A percentile compares a stretch with the other conserved stretches of the same genome.
Conservation (phyloP, 2,329 filamentous ascomycete genomes). For the Dothistroma pini region DNA sequence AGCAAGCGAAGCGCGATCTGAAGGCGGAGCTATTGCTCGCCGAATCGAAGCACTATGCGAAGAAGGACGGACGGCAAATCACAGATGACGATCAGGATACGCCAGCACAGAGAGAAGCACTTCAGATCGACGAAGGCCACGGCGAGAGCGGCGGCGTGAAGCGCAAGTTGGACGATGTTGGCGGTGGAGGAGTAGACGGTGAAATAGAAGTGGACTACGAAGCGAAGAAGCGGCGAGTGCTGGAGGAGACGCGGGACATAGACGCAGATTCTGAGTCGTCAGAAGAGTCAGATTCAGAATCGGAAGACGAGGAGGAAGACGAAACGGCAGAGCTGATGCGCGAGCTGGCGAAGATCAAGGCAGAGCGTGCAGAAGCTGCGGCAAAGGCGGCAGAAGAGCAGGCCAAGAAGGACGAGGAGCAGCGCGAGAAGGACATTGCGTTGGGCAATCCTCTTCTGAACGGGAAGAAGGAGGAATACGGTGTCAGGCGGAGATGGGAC, state of each 20-base stretch:
- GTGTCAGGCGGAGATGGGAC: constrained; percentile 90
- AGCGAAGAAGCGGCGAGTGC: constrained; percentile 76
- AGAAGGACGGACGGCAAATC: constrained; percentile 63
- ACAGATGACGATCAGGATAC: constrained; percentile 38
- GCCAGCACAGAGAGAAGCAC: constrained; percentile 23
- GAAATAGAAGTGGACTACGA: constrained; percentile 62
- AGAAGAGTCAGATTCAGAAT: constrained; percentile 45
- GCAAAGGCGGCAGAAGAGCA: constrained; percentile 79
- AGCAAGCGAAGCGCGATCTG: constrained; percentile 69
- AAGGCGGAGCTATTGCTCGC: constrained; percentile 85
- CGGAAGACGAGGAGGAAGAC: constrained; percentile 72
- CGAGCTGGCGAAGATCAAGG: constrained; percentile 90
- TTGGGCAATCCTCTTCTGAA: constrained; percentile 90
- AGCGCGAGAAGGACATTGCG: constrained; percentile 83
- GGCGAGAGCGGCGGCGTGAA: constrained; percentile 51
- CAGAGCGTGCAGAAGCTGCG: constrained; percentile 74
- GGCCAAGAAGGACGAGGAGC: constrained; percentile 75
- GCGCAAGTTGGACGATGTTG: constrained; percentile 55
- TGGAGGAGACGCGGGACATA: constrained; percentile 83
- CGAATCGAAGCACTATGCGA: constrained; percentile 82
- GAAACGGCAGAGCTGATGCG: constrained; percentile 85
- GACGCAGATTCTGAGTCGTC: constrained; percentile 70
- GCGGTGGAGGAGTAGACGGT: constrained; percentile 44
- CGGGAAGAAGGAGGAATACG: constrained; percentile 68
- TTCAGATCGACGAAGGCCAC: constrained; percentile 48